Conservation (phyloP, 169 alveolate species). For the Plasmodium fragile region DNA sequence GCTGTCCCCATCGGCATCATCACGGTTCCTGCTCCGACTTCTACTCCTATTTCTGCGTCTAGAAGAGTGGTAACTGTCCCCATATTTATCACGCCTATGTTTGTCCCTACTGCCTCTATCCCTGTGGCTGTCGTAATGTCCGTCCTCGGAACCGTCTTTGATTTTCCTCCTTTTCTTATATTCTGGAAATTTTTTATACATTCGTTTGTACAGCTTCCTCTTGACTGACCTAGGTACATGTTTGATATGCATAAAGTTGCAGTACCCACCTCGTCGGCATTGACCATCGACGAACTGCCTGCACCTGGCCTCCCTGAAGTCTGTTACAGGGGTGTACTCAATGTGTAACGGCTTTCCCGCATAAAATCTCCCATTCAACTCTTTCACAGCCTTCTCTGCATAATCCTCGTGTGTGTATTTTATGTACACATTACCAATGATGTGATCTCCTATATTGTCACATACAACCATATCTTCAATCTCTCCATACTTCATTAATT, state of each 20-base stretch:
- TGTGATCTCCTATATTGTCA: slow-evolving; percentile 99
- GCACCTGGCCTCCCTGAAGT: slow-evolving; percentile 98
- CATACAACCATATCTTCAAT: slow-evolving; percentile 98
- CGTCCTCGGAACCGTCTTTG: slow-evolving; percentile 75
- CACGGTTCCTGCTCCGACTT: slow-evolving; percentile 29
- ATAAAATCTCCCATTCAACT: slow-evolving; percentile 96
- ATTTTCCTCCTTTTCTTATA: slow-evolving; percentile 86
- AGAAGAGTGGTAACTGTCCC: slow-evolving; percentile 28
- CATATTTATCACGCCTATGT: slow-evolving; percentile 61
- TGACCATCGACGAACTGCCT: slow-evolving; percentile 98
- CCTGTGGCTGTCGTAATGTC: slow-evolving; percentile 49
- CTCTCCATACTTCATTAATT: slow-evolving; percentile 98
- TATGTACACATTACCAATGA: slow-evolving; percentile 98
- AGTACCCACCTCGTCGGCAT: slow-evolving; percentile 99
- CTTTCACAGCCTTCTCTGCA: slow-evolving; percentile 95
- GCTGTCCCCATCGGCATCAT: slow-evolving; percentile 63
- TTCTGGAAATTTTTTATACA: slow-evolving; percentile 99
- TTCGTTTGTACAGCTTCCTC: slow-evolving; percentile 93
- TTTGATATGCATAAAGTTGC: slow-evolving; percentile 99
- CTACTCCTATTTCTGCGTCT: slow-evolving; percentile 58
- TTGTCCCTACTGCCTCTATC: slow-evolving; percentile 61
- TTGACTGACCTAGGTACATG: slow-evolving; percentile 96
- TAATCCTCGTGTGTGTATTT: slow-evolving; percentile 96
- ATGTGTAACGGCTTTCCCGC: slow-evolving; percentile 94
- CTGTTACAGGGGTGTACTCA: slow-evolving; percentile 99